Conservation (phyloP, 176 grass and related monocot species). For the Avena atlantica region DNA sequence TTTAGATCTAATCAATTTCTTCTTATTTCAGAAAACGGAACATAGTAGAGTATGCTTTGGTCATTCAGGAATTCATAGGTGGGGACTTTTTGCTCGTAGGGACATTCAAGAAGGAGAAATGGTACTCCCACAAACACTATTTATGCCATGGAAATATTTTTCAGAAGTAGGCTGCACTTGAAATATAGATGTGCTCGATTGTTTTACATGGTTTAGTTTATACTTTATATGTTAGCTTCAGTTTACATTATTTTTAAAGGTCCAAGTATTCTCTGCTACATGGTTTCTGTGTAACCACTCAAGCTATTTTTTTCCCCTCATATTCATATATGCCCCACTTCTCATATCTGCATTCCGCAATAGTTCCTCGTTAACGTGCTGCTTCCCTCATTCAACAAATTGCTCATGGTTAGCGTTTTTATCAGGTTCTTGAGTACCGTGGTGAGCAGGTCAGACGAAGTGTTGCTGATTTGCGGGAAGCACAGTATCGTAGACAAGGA, state of each 20-base stretch:
- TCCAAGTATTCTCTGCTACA: conserved; percentile 8
- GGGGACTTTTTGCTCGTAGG: conserved; percentile 91
- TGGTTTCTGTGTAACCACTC: background rate
- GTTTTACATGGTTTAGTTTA: conserved; percentile 13
- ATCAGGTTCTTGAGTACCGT: conserved; percentile 91
- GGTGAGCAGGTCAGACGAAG: conserved; percentile 94
- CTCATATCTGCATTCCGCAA: background rate
- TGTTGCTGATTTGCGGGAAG: conserved; percentile 90
- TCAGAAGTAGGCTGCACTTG: conserved; percentile 7
- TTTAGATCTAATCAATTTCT: conserved; percentile 42
- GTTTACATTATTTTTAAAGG: background rate
- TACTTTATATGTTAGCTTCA: background rate
- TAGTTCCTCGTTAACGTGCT: conserved; percentile 22
- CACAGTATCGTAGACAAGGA: conserved; percentile 70
- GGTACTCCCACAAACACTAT: conserved; percentile 50
- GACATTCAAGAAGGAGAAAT: conserved; percentile 99
- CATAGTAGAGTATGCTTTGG: conserved; percentile 97
- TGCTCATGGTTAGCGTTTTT: conserved; percentile 22
- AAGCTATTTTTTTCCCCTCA: background rate
- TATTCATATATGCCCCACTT: background rate
- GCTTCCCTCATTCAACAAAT: conserved; percentile 15
- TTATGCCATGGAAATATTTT: conserved; percentile 18
- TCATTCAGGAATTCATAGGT: conserved; percentile 98
- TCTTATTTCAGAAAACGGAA: conserved; percentile 77
- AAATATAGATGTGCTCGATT: conserved; percentile 15